These are phyloP conservation scores for Papilionanthe hybrid DNA, from an alignment of 116 monocot species.

Conservation along the genomic window DNA sequence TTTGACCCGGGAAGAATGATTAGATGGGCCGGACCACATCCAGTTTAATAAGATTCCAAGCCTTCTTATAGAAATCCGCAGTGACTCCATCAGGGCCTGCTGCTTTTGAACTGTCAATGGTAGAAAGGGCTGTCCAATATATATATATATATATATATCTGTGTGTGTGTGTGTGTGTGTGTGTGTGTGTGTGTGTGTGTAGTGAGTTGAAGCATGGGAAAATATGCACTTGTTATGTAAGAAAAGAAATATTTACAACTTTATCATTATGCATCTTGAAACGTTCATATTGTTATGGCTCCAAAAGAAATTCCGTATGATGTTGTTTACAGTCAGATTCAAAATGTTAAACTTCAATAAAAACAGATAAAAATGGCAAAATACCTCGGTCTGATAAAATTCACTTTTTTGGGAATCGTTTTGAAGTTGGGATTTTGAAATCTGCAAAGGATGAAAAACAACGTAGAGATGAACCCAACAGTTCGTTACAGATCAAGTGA, in stretches of 20 bases:
- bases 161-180: too few relatives aligned
- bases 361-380: background rate
- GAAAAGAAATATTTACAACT: background rate
- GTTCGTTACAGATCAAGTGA: background rate
- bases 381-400: conserved; percentile 57
- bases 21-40: too few relatives aligned
- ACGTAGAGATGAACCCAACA: background rate
- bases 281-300: background rate
- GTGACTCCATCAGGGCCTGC: too few relatives aligned
- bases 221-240: background rate
- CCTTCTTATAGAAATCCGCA: too few relatives aligned
- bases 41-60: too few relatives aligned
- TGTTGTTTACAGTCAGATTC: background rate
- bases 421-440: conserved; percentile 36
- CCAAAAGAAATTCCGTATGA: background rate
- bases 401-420: conserved; percentile 29
- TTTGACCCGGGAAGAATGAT: too few relatives aligned
- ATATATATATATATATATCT: too few relatives aligned
- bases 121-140: too few relatives aligned
- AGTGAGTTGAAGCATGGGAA: too few relatives aligned
- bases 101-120: too few relatives aligned
- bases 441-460: conserved; percentile 27
- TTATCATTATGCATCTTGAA: background rate
- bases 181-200: too few relatives aligned
- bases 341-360: background rate